Base-by-base conservation (phyloP, 148 eudicot species). In the Heliamphora exappendiculata region DNA sequence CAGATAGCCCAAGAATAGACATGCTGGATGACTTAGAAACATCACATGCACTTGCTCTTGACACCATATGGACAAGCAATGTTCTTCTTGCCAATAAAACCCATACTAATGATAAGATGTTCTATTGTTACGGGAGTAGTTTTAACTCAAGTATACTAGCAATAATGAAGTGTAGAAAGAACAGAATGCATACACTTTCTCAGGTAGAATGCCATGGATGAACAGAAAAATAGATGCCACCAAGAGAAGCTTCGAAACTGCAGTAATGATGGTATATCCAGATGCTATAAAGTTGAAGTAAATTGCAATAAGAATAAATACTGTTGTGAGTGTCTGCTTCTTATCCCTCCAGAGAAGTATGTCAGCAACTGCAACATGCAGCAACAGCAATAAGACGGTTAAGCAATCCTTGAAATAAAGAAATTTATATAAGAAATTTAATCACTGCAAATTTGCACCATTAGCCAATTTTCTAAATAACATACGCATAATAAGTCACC, bases 331-430 rank as follows among this genome's bases (percentile, higher is more conserved):
- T 44, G 89, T 88, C 81, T 81, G 86, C 83, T 70, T 91, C 79
- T 76, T 87, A 81, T 94, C 86, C 83, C 88, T 94, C 97, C 93
- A 92, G 22, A 90, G 89, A 75, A 92, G 88, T 67, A 86, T 83
- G 81, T 92, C 91, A 82, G 96, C 97, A 88, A 88, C 98, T 94
- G 97, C 87, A 83, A 53, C 71, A 77, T 29, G 37, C 66, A 77
- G 47, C 55, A 74, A 37, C 45, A 65, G 67, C 33, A 71, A 31
- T 70, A 31, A 69, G 33, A 54, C 11, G 20, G 29, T 68, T 59
- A 47, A 53, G 14, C 8, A 75, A 4, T 26, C n/a, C 29, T 59
- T 28, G 37, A 36, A 34, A 36, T 22, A 14, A 28, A 1, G 29
- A 13, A 22, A 28, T 17, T 75, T 36, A 37, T 59, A 20, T 24